Evolutionary conservation across 306 rosid species (phyloP).

Genomic region (Gastrolobium villosum): DNA sequence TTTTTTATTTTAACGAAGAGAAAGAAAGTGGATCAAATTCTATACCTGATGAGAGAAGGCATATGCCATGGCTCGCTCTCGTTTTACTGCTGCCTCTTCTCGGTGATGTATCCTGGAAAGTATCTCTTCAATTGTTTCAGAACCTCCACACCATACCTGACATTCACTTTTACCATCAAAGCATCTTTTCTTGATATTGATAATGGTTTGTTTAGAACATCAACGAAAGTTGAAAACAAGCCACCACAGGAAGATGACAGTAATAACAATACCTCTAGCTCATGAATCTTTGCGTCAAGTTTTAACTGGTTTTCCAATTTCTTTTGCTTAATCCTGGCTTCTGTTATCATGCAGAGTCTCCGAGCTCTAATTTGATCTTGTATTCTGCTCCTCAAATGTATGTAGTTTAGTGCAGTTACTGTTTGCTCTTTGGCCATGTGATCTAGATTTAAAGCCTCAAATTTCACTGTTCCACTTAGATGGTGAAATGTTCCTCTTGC

Average conservation of each 20-base stretch:
- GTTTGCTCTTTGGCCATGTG: constrained; percentile 57
- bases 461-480: constrained; percentile 50
- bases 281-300: constrained; percentile 72
- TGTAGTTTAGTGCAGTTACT: constrained; percentile 57
- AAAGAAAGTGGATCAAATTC: not conserved
- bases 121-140: constrained; percentile 81
- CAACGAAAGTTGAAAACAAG: not conserved
- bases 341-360: constrained; percentile 67
- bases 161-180: not conserved
- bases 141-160: constrained; percentile 72
- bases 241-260: not conserved
- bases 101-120: constrained; percentile 63
- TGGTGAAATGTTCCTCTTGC: constrained; percentile 54
- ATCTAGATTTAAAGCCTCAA: constrained; percentile 55
- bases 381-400: constrained; percentile 72
- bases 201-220: not conserved
- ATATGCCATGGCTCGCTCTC: constrained; percentile 81
- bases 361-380: constrained; percentile 71
- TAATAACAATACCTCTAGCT: constrained; percentile 62
- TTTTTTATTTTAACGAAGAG: not conserved
- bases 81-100: constrained; percentile 71
- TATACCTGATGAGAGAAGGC: constrained; percentile 82
- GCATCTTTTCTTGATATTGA: constrained; percentile 11
- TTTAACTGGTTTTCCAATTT: constrained; percentile 67
- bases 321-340: constrained; percentile 66